Conservation (phyloP, 805 yeast species). For the Diddensiella transvaalensis region DNA sequence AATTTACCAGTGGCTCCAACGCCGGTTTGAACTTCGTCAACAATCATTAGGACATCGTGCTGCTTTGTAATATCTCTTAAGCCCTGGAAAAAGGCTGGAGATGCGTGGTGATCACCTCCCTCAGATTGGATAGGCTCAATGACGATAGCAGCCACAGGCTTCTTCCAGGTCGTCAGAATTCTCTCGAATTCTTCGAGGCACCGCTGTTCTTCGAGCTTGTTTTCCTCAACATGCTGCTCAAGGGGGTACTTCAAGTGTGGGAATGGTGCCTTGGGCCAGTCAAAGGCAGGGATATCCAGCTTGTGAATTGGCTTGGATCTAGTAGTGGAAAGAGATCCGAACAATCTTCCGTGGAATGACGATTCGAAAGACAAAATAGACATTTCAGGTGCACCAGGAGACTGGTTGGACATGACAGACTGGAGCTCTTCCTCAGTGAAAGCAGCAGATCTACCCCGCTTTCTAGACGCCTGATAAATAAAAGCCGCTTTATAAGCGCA, state of each 20-base stretch:
- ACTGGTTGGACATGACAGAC: slow-evolving; percentile 72
- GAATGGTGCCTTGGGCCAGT: slow-evolving; percentile 96
- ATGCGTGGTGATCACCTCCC: slow-evolving; percentile 90
- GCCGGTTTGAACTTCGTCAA: slow-evolving; percentile 90
- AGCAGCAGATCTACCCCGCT: slow-evolving; percentile 58
- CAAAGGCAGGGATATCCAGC: slow-evolving; percentile 80
- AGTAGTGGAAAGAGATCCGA: slow-evolving; percentile 87
- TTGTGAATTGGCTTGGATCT: slow-evolving; percentile 95
- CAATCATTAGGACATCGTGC: slow-evolving; percentile 66
- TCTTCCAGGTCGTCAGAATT: slow-evolving; percentile 56
- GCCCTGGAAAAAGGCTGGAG: slow-evolving; percentile 74
- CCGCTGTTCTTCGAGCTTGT: slow-evolving; percentile 74
- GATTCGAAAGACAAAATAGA: slow-evolving; percentile 82
- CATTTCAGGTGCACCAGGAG: slow-evolving; percentile 86
- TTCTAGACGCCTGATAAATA: slow-evolving; percentile 67
- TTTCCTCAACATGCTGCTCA: slow-evolving; percentile 57
- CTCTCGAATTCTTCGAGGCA: slow-evolving; percentile 75
- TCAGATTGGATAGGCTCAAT: slow-evolving; percentile 91
- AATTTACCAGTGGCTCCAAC: slow-evolving; percentile 81
- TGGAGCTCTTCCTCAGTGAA: slow-evolving; percentile 61
- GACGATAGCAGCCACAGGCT: slow-evolving; percentile 82
- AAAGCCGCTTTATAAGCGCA: slow-evolving; percentile 87
- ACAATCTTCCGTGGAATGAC: slow-evolving; percentile 93
- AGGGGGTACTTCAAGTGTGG: slow-evolving; percentile 84
- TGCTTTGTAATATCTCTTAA: slow-evolving; percentile 70